A percentile compares a stretch with the other conserved stretches of the same genome.
Evolutionary conservation across 192 early-diverging fungal species (phyloP).

Genomic region (Entomortierella chlamydospora): DNA sequence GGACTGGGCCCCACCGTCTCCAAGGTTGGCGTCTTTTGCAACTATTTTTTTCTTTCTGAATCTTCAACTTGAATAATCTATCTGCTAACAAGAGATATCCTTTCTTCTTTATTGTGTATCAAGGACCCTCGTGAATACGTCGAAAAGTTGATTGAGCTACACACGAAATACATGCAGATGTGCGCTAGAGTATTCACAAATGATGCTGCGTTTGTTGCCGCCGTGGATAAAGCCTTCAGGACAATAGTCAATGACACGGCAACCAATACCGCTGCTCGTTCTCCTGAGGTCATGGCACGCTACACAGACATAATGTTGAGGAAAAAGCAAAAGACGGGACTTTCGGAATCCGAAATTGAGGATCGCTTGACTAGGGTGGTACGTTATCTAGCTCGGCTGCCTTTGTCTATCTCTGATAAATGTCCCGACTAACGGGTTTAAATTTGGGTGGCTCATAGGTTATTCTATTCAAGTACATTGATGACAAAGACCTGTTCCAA

Average conservation of each 20-base stretch:
- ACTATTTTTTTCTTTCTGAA: no score
- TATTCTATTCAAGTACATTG: constrained; percentile 85
- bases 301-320: constrained; percentile 83
- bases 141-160: constrained; percentile 71
- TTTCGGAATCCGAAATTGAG: constrained; percentile 73
- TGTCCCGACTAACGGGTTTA: no score
- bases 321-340: constrained; percentile 65
- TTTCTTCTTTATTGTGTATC: no score
- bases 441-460: constrained; percentile 52
- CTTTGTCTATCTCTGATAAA: no score
- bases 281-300: constrained; percentile 84
- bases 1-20: constrained; percentile 53
- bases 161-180: constrained; percentile 71
- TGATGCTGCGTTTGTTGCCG: constrained; percentile 77
- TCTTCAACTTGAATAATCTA: no score
- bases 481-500: constrained; percentile 94
- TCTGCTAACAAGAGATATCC: no score
- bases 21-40: constrained; percentile 56
- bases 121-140: constrained; percentile 83
- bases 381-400: constrained; percentile 7
- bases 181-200: constrained; percentile 69
- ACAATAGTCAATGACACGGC: constrained; percentile 73
- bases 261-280: constrained; percentile 61
- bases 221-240: constrained; percentile 87
- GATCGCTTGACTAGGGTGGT: constrained; percentile 72